Evolutionary conservation across 305 asterid genomes (phyloP).

Genomic region (Fraxinus platypoda): DNA sequence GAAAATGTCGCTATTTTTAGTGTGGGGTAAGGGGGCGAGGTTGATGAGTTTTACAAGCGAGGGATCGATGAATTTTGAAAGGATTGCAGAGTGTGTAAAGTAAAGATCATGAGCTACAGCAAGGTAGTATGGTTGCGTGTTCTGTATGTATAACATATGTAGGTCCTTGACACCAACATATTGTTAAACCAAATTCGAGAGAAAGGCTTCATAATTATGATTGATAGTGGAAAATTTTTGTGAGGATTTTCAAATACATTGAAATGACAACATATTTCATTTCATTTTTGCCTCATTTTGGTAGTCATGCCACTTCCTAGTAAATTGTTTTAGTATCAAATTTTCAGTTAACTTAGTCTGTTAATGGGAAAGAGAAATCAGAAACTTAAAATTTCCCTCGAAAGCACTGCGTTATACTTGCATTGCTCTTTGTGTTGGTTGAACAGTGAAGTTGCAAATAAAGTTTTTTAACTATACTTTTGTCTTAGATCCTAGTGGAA

Average conservation of each 20-base stretch:
- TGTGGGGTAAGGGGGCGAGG: not conserved
- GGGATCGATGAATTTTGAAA: not conserved
- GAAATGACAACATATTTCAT: not conserved
- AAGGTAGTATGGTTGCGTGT: not conserved
- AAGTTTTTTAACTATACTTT: not conserved
- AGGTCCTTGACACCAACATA: not conserved
- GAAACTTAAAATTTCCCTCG: not conserved
- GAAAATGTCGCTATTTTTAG: not conserved
- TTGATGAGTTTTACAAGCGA: not conserved
- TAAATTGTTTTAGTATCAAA: not conserved
- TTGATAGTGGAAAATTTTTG: not conserved
- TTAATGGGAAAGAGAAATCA: not conserved
- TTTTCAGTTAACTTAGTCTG: not conserved
- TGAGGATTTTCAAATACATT: not conserved
- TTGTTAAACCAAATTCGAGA: not conserved
- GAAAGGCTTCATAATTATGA: not conserved
- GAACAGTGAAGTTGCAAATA: not conserved
- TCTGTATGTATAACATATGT: not conserved
- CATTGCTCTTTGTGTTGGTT: not conserved
- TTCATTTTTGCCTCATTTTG: not conserved
- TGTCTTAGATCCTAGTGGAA: not conserved
- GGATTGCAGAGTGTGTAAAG: not conserved
- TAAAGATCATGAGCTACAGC: not conserved
- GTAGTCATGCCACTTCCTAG: not conserved
- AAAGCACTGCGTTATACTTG: not conserved